Base-by-base conservation (phyloP, 192 early-diverging fungal species). In the Coemansia sp. region DNA sequence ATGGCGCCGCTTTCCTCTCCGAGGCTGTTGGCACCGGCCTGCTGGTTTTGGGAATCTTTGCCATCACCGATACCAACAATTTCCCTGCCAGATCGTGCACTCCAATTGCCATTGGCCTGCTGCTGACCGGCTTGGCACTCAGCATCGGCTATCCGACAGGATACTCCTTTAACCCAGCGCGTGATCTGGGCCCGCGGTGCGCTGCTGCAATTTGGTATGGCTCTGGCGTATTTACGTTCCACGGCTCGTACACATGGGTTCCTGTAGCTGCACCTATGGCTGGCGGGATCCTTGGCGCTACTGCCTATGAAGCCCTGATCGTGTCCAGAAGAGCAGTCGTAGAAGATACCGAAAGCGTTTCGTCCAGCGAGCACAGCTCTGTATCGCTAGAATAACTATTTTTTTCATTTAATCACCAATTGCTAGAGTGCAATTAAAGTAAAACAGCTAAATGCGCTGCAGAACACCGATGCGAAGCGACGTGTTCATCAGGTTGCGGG, bases 171-270 rank as follows among this genome's bases (percentile, higher is more conserved):
- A 92, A 92, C 49, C 86, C 85, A 18, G 90, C 90, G 1, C 81
- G 90, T 55, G 90, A 92, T 62, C 71, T 90, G 48, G 90, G 86
- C 10, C 87, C 88, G 13, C 86, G 90, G 42, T 67, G 84, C 28
- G 87, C 86, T 28, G 80, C 85, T 10, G 68, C 81, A 10, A 65
- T 87, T 55, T 88, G 82, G 80, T 91, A 85, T 69, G 87, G 88
- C 12, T 31, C 72, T 11, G 75, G 59, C 6, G 86, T 84, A 12
- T 92, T 92, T 63, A 77, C 82, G 9, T 75, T 70, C 37, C 64
- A 79, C 51, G 62, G 80, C n/a, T 85, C 80, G 52, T 92, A 90
- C 64, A 80, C 81, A 15, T 87, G 84, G 79, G 81, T 89, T 16
- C 89, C 89, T 2, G 72, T 91, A 5, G 78, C 87, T 13, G 84